phyloP scores from a whole-genome alignment of 2,329 filamentous ascomycete genomes.

The Epichloe elymi region DNA sequence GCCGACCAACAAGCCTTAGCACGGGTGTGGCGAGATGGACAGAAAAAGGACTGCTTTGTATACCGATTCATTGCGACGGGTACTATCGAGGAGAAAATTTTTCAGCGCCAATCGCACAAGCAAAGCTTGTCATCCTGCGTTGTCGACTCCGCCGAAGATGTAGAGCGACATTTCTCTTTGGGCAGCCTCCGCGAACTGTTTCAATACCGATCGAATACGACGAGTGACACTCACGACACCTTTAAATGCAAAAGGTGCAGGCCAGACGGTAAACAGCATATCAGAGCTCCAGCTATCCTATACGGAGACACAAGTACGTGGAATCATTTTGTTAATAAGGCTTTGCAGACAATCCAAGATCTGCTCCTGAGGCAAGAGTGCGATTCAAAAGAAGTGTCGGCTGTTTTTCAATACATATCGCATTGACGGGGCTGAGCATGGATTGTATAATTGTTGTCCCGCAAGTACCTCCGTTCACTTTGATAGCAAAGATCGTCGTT shows the following conservation, averaged over 20 bases:
- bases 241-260: conserved; percentile 97
- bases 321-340: conserved; percentile 89
- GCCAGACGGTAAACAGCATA: conserved; percentile 70
- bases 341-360: conserved; percentile 76
- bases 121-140: conserved; percentile 93
- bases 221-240: conserved; percentile 90
- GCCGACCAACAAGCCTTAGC: conserved; percentile 95
- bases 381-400: conserved; percentile 67
- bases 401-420: conserved; percentile 97
- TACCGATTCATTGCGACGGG: conserved; percentile 99
- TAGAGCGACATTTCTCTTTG: conserved; percentile 89
- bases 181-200: conserved; percentile 88
- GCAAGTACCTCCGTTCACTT: no score
- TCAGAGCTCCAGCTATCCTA: conserved; percentile 88
- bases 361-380: conserved; percentile 77
- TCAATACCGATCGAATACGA: conserved; percentile 75
- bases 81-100: conserved; percentile 98
- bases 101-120: conserved; percentile 96
- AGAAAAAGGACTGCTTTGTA: conserved; percentile 98
- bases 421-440: conserved; percentile 31
- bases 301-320: conserved; percentile 98
- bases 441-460: background rate
- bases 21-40: conserved; percentile 95
- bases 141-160: conserved; percentile 91
- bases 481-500: no score